Evolutionary conservation across 805 yeast species (phyloP), one percentile per base, ranked within the genome.

Genomic region (Pichia phayaonensis): DNA sequence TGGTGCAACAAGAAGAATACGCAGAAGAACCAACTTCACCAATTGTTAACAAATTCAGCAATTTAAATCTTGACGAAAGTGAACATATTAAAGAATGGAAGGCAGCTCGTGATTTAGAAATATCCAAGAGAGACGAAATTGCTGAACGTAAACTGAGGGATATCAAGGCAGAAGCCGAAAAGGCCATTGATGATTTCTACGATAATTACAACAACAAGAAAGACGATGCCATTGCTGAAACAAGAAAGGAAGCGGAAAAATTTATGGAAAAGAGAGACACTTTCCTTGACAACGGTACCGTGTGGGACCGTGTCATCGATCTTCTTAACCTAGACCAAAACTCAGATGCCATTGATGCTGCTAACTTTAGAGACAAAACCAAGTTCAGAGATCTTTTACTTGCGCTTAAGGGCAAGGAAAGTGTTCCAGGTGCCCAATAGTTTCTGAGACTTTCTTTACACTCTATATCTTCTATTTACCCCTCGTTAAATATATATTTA

Each of bases 171-270:
- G 83, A 84, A 55, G 98, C 98, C 11, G 79, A 80, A 61, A 81
- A 82, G 64, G 83, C 89, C 48, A 80, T 90, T 61, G 97, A 92
- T 65, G 96, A 86, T 56, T 92, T 92, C 67, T 92, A 92, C 68
- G 96, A 88, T 60, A 84, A 83, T 63, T 92, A 92, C 74, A 90
- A 88, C 71, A 73, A 76, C 63, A 90, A 90, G 72, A 85, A 82
- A 67, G 92, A 88, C 48, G 77, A 77, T 56, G 79, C 81, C 47
- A 71, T 83, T 50, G 82, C 79, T 53, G 75, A 77, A 52, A 83
- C 86, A 13, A 73, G 75, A 63, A 72, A 73, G 47, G 94, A 85
- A 58, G 87, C 88, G 59, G 81, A 79, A 57, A 80, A 78, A 53
- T 90, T 84, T 64, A 65, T 86, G 54, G 79, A 76, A 50, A 81